Percentiles rank a stretch among this genome's conserved stretches.
phyloP scores from a whole-genome alignment of 208 protist species.

The Leishmania mexicana region DNA sequence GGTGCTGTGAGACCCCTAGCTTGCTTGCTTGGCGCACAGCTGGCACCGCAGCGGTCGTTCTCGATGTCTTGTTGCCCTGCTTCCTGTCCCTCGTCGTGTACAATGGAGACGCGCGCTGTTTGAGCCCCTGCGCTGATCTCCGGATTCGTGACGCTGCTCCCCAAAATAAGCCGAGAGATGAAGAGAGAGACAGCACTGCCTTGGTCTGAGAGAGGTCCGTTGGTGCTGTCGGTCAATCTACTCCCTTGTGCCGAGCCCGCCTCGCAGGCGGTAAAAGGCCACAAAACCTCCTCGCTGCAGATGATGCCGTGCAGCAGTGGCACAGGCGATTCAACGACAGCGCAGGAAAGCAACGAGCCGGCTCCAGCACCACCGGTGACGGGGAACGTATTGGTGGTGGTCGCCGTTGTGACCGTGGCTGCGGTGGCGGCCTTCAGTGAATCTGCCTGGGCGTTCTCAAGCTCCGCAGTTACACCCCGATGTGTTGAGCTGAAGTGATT shows the following conservation, averaged over 20 bases:
- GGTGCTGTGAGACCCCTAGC: neutral
- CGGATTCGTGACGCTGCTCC: neutral
- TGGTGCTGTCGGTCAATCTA: neutral
- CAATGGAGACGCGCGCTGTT: conserved; percentile 12
- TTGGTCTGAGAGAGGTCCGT: neutral
- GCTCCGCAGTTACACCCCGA: neutral
- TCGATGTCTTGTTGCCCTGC: neutral
- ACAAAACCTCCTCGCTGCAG: neutral
- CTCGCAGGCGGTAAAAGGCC: neutral
- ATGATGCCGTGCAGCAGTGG: neutral
- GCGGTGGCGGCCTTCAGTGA: neutral
- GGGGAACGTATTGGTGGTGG: neutral
- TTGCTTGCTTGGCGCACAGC: neutral
- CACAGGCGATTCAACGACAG: neutral
- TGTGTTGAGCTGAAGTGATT: conserved; percentile 2
- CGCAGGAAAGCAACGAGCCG: neutral
- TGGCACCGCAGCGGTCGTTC: neutral
- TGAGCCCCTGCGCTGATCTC: neutral
- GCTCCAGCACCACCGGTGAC: neutral
- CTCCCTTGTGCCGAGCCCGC: neutral
- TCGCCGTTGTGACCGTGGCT: neutral
- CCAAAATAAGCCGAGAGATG: neutral
- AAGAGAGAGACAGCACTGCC: neutral
- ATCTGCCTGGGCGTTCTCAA: neutral
- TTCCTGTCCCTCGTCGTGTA: conserved; percentile 21